phyloP scores from a whole-genome alignment of 1,284 basidiomycete species.

The Apiotrichum gracile region DNA sequence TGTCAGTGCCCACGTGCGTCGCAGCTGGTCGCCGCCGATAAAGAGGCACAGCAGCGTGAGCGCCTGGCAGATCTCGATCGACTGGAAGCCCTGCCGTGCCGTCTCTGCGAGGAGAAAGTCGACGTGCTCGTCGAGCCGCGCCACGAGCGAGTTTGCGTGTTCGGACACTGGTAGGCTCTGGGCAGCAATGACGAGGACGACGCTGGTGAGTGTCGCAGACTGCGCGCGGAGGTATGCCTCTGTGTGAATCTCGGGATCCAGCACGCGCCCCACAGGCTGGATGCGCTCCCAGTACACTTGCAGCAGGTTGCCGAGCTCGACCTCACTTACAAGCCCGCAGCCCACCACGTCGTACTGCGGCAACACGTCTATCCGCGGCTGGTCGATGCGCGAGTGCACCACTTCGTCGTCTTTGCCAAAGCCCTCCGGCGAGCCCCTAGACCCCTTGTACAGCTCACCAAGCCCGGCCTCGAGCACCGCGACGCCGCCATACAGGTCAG shows the following conservation, averaged over 20 bases:
- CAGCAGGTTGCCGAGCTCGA: slow-evolving; percentile 8
- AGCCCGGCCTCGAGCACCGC: slow-evolving; percentile 14
- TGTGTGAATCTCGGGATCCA: slow-evolving; percentile 17
- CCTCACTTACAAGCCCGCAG: slow-evolving; percentile 5
- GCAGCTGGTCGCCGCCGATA: not conserved
- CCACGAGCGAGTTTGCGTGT: slow-evolving; percentile 12
- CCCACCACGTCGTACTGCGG: slow-evolving; percentile 12
- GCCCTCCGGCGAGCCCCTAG: not conserved
- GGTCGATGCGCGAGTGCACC: slow-evolving; percentile 16
- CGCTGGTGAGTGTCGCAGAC: slow-evolving; percentile 11
- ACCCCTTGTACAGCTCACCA: not conserved
- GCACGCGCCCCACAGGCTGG: slow-evolving; percentile 9
- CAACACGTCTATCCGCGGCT: slow-evolving; percentile 12
- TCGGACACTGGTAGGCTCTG: slow-evolving; percentile 18
- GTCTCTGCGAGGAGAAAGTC: slow-evolving; percentile 11
- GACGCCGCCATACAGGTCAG: slow-evolving; percentile 18
- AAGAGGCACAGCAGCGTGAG: slow-evolving; percentile 6
- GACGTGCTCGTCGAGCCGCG: slow-evolving; percentile 14
- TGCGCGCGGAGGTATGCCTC: slow-evolving; percentile 8
- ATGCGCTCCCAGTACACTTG: slow-evolving; percentile 15
- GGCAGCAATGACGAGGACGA: slow-evolving; percentile 10
- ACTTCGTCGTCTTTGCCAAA: slow-evolving; percentile 8
- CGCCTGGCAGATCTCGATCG: slow-evolving; percentile 19
- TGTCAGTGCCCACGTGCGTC: slow-evolving; percentile 1
- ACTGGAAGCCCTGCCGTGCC: slow-evolving; percentile 10